These are phyloP conservation scores for Trichoderma sp. DNA, from an alignment of 2,329 filamentous ascomycete genomes.

Conservation along the genomic window DNA sequence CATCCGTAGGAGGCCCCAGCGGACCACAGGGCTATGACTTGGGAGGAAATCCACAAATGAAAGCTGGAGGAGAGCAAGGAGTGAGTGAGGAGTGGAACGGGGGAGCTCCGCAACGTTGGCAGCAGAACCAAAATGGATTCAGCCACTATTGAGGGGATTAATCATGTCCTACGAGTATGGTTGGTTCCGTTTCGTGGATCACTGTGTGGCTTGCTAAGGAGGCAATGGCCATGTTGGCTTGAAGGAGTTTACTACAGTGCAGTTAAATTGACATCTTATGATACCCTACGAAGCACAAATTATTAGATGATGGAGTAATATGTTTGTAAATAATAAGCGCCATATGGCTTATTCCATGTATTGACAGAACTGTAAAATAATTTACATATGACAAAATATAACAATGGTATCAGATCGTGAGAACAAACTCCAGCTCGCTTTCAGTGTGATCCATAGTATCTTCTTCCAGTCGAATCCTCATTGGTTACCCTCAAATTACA, in stretches of 20 bases:
- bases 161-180: not conserved
- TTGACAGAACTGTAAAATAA: not conserved
- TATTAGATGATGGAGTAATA: not conserved
- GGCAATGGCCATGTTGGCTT: not conserved
- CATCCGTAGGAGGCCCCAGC: not conserved
- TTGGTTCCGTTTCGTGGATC: not conserved
- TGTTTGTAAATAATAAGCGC: not conserved
- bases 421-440: not conserved
- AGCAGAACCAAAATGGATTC: conserved; percentile 4
- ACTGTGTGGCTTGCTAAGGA: not conserved
- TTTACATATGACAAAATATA: not conserved
- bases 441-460: not conserved
- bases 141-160: not conserved
- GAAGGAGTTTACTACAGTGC: not conserved
- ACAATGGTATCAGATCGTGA: not conserved
- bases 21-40: not conserved
- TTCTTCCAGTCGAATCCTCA: not conserved
- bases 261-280: not conserved
- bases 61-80: not conserved
- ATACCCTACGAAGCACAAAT: not conserved
- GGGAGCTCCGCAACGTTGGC: not conserved
- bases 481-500: not conserved
- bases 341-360: not conserved
- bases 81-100: not conserved
- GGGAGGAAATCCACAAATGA: not conserved